Conservation (phyloP, 1,284 basidiomycete genomes). For the Rugosomyces carneus region DNA sequence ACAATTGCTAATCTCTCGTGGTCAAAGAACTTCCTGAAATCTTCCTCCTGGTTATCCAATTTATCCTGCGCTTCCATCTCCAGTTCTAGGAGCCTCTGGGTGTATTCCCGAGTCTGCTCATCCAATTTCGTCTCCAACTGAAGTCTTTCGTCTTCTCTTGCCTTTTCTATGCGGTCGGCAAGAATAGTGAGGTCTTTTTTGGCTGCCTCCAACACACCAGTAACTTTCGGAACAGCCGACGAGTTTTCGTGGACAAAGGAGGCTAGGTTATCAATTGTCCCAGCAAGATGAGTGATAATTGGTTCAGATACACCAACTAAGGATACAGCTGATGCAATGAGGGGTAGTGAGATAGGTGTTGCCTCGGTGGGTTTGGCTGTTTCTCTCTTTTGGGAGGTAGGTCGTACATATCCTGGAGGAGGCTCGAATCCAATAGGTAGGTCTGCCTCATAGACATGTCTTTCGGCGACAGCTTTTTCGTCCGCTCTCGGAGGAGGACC, state of each 20-base stretch:
- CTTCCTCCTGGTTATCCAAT: slow-evolving; percentile 81
- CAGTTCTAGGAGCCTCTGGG: slow-evolving; percentile 73
- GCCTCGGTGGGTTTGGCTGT: slow-evolving; percentile 27
- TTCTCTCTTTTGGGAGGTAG: slow-evolving; percentile 38
- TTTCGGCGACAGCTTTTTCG: slow-evolving; percentile 25
- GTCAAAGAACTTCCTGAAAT: slow-evolving; percentile 80
- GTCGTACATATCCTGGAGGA: slow-evolving; percentile 77
- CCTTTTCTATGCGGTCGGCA: slow-evolving; percentile 71
- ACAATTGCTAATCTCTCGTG: slow-evolving; percentile 74
- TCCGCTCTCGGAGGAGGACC: slow-evolving; percentile 12
- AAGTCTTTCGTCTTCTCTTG: slow-evolving; percentile 76
- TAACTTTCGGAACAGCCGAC: slow-evolving; percentile 58
- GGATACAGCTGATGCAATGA: slow-evolving; percentile 77
- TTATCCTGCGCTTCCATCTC: slow-evolving; percentile 84
- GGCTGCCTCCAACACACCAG: slow-evolving; percentile 68
- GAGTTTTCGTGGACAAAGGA: slow-evolving; percentile 76
- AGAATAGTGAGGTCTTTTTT: slow-evolving; percentile 83
- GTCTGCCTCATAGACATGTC: slow-evolving; percentile 62
- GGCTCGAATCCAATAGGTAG: slow-evolving; percentile 89
- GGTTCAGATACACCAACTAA: slow-evolving; percentile 76
- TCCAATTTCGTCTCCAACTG: slow-evolving; percentile 78
- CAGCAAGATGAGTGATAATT: slow-evolving; percentile 86
- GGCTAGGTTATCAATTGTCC: slow-evolving; percentile 90
- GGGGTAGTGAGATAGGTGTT: slow-evolving; percentile 42
- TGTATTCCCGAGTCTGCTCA: slow-evolving; percentile 82